These are phyloP conservation scores for Fusarium armeniacum DNA, from an alignment of 2,329 filamentous ascomycete genomes.

Conservation along the genomic window DNA sequence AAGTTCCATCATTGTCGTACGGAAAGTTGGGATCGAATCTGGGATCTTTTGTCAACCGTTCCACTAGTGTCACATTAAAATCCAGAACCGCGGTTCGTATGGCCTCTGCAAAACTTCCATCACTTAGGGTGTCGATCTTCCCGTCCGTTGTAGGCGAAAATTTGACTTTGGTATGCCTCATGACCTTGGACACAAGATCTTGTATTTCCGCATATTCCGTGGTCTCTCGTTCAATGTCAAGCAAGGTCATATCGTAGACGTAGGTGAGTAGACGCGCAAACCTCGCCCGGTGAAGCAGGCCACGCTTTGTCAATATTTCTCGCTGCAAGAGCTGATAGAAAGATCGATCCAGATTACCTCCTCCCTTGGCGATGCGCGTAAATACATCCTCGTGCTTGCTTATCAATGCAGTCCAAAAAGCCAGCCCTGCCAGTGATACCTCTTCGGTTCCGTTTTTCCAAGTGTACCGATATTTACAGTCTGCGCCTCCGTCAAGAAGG, in stretches of 20 bases:
- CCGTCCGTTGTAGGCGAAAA: conserved; percentile 27
- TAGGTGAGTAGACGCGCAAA: conserved; percentile 45
- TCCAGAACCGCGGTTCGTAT: conserved; percentile 49
- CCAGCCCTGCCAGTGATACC: conserved; percentile 43
- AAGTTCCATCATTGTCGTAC: conserved; percentile 19
- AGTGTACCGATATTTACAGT: conserved; percentile 36
- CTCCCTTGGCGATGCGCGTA: conserved; percentile 33
- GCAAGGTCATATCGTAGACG: conserved; percentile 47
- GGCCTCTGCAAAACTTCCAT: conserved; percentile 41
- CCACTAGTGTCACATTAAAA: conserved; percentile 43
- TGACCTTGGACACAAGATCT: conserved; percentile 26
- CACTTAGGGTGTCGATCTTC: conserved; percentile 31
- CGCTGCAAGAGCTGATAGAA: conserved; percentile 39
- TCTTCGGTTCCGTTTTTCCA: conserved; percentile 37
- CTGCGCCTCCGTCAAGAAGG: conserved; percentile 45
- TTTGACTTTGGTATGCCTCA: conserved; percentile 31
- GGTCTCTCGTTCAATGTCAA: conserved; percentile 3
- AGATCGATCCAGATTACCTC: conserved; percentile 33
- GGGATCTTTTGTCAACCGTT: conserved; percentile 50
- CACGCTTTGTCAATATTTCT: conserved; percentile 25
- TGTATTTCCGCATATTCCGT: conserved; percentile 35
- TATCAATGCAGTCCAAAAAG: conserved; percentile 49
- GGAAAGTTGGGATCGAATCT: conserved; percentile 52
- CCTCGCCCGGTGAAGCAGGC: conserved; percentile 19
- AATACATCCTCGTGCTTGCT: conserved; percentile 48